Base-by-base conservation (phyloP, 2,329 filamentous ascomycete species). In the Epichloe gansuensis region DNA sequence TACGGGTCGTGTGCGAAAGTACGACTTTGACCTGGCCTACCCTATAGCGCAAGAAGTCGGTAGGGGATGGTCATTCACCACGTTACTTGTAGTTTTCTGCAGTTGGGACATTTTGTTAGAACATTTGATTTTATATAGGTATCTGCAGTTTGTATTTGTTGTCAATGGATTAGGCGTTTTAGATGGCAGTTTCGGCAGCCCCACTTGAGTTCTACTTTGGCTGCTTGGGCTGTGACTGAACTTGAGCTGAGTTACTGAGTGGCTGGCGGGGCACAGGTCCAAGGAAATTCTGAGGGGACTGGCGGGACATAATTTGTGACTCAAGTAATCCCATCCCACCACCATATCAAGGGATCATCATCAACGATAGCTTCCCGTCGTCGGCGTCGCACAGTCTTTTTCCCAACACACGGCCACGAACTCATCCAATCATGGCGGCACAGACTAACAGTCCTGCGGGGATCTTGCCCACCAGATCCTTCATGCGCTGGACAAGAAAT, bases 391-490 rank as follows among this genome's bases (percentile, higher is more conserved):
- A 37, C 15, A 34, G 37, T 35, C 17, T 9, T 11, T 35, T 23
- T 12, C 9, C 13, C 9, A 37, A 37, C 11, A 17, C 25, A 46
- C 28, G 41, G 17, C 42, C n/a, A 51, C 23, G 42, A 38, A 12
- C 28, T 44, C 9, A 5, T 5, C 7, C 12, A 38, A 52, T 25
- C 53, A 78, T 78, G 75, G 70, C 72, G 57, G 68, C 65, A 59
- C 64, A 64, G 58, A 67, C 62, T 58, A 57, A 59, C 51, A 61
- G 56, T 48, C 62, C 68, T 34, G 62, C 63, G 47, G 73, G 67
- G 83, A 88, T 65, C 72, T 89, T 63, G 75, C 80, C 55, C 73
- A 75, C 53, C 73, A 81, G 62, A 75, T 91, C 59, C 77, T 91
- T 61, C 76, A 82, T 56, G 77, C 79, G 52, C 74, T 91, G 61